A percentile compares a stretch with the other conserved stretches of the same genome.
Conservation (phyloP, 2,329 filamentous ascomycete genomes). For the Leptographium lundbergii region DNA sequence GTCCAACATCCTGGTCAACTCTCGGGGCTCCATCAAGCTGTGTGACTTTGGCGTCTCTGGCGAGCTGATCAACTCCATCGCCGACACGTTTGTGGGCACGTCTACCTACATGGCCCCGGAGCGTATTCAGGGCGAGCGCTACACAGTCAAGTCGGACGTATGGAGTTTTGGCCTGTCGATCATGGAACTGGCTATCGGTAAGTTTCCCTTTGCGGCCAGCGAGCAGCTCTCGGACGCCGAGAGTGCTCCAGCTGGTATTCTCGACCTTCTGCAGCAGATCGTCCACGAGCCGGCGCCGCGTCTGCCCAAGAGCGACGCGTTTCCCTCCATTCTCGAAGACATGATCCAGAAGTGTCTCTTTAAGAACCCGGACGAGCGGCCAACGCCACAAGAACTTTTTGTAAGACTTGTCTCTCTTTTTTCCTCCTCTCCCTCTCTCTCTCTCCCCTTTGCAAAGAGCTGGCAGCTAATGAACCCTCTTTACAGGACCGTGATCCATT, state of each 20-base stretch:
- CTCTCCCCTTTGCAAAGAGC: background rate
- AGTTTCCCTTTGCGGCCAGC: conserved; percentile 81
- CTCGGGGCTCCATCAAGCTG: conserved; percentile 84
- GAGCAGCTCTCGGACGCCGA: conserved; percentile 60
- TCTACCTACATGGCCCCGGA: conserved; percentile 99
- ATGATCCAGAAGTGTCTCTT: conserved; percentile 94
- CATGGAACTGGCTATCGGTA: conserved; percentile 95
- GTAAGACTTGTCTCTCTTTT: too few species aligned
- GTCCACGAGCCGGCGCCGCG: conserved; percentile 90
- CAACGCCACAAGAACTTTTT: conserved; percentile 86
- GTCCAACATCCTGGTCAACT: conserved; percentile 95
- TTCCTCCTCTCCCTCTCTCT: too few species aligned
- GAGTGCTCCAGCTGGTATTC: conserved; percentile 80
- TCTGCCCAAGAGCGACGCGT: conserved; percentile 93
- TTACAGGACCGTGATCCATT: conserved; percentile 79
- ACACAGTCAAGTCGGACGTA: conserved; percentile 96
- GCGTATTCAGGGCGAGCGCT: conserved; percentile 90
- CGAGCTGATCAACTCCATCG: conserved; percentile 93
- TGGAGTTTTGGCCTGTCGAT: conserved; percentile 94
- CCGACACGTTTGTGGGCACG: conserved; percentile 95
- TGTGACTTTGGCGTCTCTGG: conserved; percentile 99
- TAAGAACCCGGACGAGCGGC: conserved; percentile 78
- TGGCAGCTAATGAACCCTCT: background rate
- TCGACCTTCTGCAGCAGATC: conserved; percentile 93
- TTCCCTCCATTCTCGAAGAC: conserved; percentile 86